Conservation (phyloP, 2,329 filamentous ascomycete genomes). For the Iodosphaeria phyllophila region DNA sequence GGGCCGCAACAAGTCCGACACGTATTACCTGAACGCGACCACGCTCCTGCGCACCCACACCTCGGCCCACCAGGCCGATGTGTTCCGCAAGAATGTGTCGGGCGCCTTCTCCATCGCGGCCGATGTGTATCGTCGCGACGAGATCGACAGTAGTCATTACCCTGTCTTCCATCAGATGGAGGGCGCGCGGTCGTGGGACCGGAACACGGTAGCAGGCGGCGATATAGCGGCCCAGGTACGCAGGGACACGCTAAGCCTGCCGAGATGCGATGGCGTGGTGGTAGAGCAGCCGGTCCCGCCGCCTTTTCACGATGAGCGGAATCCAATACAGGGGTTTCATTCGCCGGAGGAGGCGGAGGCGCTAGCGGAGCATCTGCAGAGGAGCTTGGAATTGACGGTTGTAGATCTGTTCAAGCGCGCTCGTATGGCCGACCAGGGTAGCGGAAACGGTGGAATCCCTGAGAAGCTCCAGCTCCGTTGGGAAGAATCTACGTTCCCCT, state of each 20-base stretch:
- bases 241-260: constrained; percentile 52
- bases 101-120: constrained; percentile 80
- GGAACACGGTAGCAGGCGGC: constrained; percentile 34
- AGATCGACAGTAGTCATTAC: constrained; percentile 87
- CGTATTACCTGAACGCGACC: constrained; percentile 78
- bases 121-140: constrained; percentile 90
- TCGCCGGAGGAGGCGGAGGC: constrained; percentile 61
- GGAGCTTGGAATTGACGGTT: constrained; percentile 75
- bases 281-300: constrained; percentile 75
- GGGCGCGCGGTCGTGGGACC: constrained; percentile 77
- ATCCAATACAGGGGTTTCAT: constrained; percentile 65
- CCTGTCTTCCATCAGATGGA: constrained; percentile 99
- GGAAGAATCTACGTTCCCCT: constrained; percentile 96
- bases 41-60: constrained; percentile 87
- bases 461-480: constrained; percentile 76
- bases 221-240: constrained; percentile 47
- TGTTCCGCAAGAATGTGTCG: constrained; percentile 53
- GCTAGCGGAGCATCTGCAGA: constrained; percentile 70
- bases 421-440: constrained; percentile 39
- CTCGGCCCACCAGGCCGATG: constrained; percentile 75
- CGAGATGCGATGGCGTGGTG: constrained; percentile 51
- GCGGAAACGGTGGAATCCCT: constrained; percentile 28
- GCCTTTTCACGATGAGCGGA: constrained; percentile 56
- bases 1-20: constrained; percentile 73
- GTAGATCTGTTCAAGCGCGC: constrained; percentile 74